Base-by-base conservation (phyloP, 331 rosid genomes). In the Dryas integrifolia region DNA sequence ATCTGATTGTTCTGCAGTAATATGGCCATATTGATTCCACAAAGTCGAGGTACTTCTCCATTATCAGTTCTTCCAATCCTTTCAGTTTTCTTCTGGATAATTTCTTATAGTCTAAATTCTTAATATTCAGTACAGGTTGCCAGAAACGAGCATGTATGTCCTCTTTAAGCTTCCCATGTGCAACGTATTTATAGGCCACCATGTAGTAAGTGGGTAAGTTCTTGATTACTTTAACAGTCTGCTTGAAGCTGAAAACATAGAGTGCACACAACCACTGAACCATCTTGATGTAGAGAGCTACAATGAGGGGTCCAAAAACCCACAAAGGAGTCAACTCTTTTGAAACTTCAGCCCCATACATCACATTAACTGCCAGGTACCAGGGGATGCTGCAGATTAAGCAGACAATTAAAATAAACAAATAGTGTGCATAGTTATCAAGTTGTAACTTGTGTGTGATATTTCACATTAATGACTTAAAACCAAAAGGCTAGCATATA, bases 21-120 rank as follows among this genome's bases (percentile, higher is more conserved):
- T 65, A 76, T 47, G 96, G 98, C 98, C 98, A 92, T 85, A 88
- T 86, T 55, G 89, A 92, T 83, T 92, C 98, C 80, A 92, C 83
- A 64, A 18, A 89, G 83, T 92, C 98, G 63, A 89, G 88, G 81
- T 88, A 89, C 81, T 48, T 82, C 85, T 88, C 96, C 53, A 73
- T 48, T 24, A 79, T 35, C 85, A 85, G 77, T 47, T 76, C 86
- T 82, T 81, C 80, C 76, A 85, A 72, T 77, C 60, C 92, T 77
- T 83, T 85, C 79, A 87, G 61, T 87, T 77, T 87, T 67, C 71
- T 82, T 76, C 79, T 75, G 8, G 82, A 40, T 72, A 82, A 66
- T 74, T 82, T 84, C 79, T 85, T 85, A 83, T 82, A 86, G 84
- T 90, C 83, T 70, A 77, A 51, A 58, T 82, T 87, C 84, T 80